Evolutionary conservation across 1,139 yeast genomes (phyloP).

Genomic region (Scheffersomyces illinoinensis): DNA sequence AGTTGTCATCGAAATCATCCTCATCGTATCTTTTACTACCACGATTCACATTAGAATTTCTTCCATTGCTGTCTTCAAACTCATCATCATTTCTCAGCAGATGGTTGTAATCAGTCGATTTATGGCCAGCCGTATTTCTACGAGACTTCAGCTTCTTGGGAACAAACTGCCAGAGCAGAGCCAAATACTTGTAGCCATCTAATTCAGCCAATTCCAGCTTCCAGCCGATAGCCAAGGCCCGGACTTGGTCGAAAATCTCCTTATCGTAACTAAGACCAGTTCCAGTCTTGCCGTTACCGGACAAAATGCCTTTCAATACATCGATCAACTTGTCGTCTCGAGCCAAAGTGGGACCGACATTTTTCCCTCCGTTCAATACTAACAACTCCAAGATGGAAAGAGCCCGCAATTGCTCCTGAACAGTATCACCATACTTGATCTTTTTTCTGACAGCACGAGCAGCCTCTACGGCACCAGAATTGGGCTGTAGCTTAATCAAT

Average conservation of each 20-base stretch:
- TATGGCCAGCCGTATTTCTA: background rate
- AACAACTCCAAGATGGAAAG: constrained; percentile 70
- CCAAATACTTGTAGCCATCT: constrained; percentile 53
- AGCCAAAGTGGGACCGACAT: constrained; percentile 52
- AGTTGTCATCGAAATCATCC: background rate
- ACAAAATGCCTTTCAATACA: constrained; percentile 53
- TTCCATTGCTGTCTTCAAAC: constrained; percentile 50
- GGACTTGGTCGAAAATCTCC: constrained; percentile 46
- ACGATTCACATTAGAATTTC: constrained; percentile 24
- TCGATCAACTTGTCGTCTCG: constrained; percentile 73
- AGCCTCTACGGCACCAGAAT: constrained; percentile 67
- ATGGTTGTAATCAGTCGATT: background rate
- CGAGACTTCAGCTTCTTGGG: constrained; percentile 17
- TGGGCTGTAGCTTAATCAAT: constrained; percentile 39
- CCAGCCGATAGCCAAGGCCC: constrained; percentile 65
- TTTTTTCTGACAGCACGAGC: constrained; percentile 89
- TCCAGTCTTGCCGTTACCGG: constrained; percentile 38
- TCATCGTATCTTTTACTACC: background rate
- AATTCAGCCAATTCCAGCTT: constrained; percentile 51
- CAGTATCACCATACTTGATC: constrained; percentile 74
- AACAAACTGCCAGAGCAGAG: constrained; percentile 42
- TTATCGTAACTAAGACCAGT: constrained; percentile 42
- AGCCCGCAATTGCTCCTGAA: constrained; percentile 63
- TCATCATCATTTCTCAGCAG: constrained; percentile 18
- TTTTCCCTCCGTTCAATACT: constrained; percentile 70